Evolutionary conservation across 2,329 filamentous ascomycete genomes (phyloP).

Genomic region (Fusarium sp.): DNA sequence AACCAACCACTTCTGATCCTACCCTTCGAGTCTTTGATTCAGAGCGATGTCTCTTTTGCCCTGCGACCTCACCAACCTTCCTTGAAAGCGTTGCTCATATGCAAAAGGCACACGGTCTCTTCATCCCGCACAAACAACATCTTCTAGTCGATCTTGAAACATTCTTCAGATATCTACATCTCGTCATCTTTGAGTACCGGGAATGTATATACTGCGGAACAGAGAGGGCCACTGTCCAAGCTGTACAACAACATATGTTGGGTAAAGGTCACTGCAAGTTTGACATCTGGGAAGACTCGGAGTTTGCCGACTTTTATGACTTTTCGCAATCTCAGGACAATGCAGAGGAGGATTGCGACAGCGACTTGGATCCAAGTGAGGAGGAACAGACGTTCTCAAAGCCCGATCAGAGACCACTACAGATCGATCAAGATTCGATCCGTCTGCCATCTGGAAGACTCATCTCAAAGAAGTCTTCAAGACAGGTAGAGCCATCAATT

Average conservation of each 20-base stretch:
- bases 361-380: rapidly evolving
- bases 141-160: constrained; percentile 18
- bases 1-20: background rate
- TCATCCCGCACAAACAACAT: constrained; percentile 6
- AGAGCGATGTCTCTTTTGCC: constrained; percentile 14
- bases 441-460: constrained; percentile 13
- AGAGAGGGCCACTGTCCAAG: background rate
- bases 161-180: background rate
- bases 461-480: constrained; percentile 16
- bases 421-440: background rate
- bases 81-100: constrained; percentile 15
- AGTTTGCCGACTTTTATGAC: constrained; percentile 24
- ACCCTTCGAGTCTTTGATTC: background rate
- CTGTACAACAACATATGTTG: constrained; percentile 20
- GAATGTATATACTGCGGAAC: constrained; percentile 23
- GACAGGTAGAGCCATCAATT: background rate
- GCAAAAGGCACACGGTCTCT: constrained; percentile 10
- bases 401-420: background rate
- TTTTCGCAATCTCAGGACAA: background rate
- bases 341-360: rapidly evolving
- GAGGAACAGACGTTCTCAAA: rapidly evolving
- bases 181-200: constrained; percentile 6
- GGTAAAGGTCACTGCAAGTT: constrained; percentile 27
- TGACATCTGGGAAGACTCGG: background rate
- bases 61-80: background rate